Evolutionary conservation across 2,329 filamentous ascomycete species (phyloP), one percentile per base, ranked within the genome.

Genomic region (Alternaria ethzedia): DNA sequence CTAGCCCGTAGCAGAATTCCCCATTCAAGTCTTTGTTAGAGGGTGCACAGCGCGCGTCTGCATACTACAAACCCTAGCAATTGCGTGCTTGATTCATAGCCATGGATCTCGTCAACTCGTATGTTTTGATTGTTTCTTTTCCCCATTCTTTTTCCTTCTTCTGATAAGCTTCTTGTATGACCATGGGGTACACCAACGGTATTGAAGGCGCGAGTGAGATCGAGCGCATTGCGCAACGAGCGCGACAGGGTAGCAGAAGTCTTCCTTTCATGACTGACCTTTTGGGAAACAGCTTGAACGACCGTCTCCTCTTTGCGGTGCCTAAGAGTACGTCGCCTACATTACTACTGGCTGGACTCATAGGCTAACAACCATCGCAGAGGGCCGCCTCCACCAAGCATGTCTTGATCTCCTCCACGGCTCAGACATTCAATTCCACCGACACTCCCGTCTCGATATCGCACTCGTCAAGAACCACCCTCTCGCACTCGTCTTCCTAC

Each of bases 381-480:
- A 99, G 91, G 96, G 96, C 68, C 92, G 96, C 60, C 89, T 99
- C 59, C 92, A 97, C 82, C 88, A 93, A 82, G 89, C 93, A 62
- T 89, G 92, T 58, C 88, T 99, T 54, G 94, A 98, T 80, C 90
- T 99, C 55, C 91, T 99, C 58, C 87, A 94, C 77, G 96, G 96
- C 70, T 93, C 92, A 75, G 96, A 99, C 81, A 95, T 99, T 74
- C 94, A 99, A 81, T 99, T 99, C 85, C 90, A 92, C 80, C 91
- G 96, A 77, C 94, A 97, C 85, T 94, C 91, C 80, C 91, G 96
- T 63, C 92, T 98, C 75, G 96, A 99, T 81, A 97, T 99, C 77
- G 96, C 96, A 15, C 90, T 99, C 25, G 96, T 98, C 78, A 97
- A 97, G 86, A 99, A 99, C 83, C 89, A 96, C 26, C 93, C 92